These are phyloP conservation scores for Myxozyma monticola DNA, from an alignment of 805 yeast genomes.

Conservation along the genomic window DNA sequence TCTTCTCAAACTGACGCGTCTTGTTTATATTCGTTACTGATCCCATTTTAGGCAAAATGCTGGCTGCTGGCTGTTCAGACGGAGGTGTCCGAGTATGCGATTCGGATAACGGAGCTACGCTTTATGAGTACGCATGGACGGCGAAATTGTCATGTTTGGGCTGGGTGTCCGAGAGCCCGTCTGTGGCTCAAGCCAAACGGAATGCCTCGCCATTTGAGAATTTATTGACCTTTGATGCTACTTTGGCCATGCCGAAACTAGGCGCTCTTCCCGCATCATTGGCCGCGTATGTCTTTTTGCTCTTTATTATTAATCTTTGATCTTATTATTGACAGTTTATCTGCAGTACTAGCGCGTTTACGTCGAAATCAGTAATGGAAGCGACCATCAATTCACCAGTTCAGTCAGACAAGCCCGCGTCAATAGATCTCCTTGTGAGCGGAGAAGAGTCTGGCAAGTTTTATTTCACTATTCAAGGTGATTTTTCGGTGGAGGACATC, in stretches of 20 bases:
- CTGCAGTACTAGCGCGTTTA: constrained; percentile 16
- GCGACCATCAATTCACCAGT: constrained; percentile 14
- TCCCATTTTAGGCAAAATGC: constrained; percentile 20
- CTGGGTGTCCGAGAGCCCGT: constrained; percentile 21
- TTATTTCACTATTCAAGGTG: constrained; percentile 20
- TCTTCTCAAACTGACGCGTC: no score
- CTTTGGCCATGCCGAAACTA: constrained; percentile 15
- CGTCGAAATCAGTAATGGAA: constrained; percentile 23
- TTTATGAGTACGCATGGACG: constrained; percentile 7
- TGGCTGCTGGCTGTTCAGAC: constrained; percentile 28
- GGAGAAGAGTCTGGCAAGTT: constrained; percentile 4
- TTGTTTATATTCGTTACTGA: no score
- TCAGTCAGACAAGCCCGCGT: constrained; percentile 5
- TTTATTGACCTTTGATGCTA: constrained; percentile 15
- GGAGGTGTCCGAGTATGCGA: constrained; percentile 23
- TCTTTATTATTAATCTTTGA: background rate
- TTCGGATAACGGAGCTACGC: constrained; percentile 21
- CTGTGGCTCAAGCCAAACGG: constrained; percentile 2
- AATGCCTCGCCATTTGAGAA: constrained; percentile 13
- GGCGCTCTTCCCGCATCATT: constrained; percentile 14
- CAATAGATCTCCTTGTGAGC: constrained; percentile 17
- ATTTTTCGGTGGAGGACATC: constrained; percentile 22
- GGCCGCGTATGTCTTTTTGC: constrained; percentile 9
- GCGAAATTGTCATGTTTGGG: constrained; percentile 9
- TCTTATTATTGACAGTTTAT: background rate